Base-by-base conservation (phyloP, 192 early-diverging fungal genomes). In the Coemansia sp. region DNA sequence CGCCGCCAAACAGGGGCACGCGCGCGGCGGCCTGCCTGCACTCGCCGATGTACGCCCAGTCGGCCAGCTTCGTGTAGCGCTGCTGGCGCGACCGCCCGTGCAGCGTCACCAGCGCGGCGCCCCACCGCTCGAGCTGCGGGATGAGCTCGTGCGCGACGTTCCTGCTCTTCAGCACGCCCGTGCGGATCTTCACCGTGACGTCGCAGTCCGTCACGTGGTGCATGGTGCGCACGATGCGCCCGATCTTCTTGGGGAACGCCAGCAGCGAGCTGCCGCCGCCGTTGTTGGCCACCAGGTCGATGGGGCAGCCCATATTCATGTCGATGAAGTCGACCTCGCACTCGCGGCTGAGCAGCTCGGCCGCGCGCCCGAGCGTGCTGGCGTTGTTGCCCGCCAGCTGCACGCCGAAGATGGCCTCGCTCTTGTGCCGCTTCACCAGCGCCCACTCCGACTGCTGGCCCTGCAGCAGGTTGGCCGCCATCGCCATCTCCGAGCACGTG, bases 401-500 rank as follows among this genome's bases (percentile, higher is more conserved):
- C 17, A 99, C 85, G 41, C 97, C 97, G 82, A 99, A 99, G 14
- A 96, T 79, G 64, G 91, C 90, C 70, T 99, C 97, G 35, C 87
- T 89, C 38, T 67, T 84, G 71, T 98, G 96, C 1, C 96, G 88
- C 54, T 89, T 87, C 35, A 92, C 73, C 58, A 96, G 82, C 29
- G 95, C 90, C 91, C 93, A 91, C 72, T 96, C 93, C 11, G 82
- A 68, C 59, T 87, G 79, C 61, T 90, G 86, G 9, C 92, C 92
- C 38, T 89, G 85, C 7, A 94, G 65, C 19, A 92, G 65, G 60
- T 91, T 91, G 29, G 60, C 39, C 3, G 89, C 91, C 68, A 89
- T 74, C 0, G 93, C 93, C 97, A 98, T 98, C 77, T 98, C 97
- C 37, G 93, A 94, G 67, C 96, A 98, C 5, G 97, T 99, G 39